These are phyloP conservation scores for Fusarium piperis DNA, from an alignment of 2,329 filamentous ascomycete species.

Conservation along the genomic window DNA sequence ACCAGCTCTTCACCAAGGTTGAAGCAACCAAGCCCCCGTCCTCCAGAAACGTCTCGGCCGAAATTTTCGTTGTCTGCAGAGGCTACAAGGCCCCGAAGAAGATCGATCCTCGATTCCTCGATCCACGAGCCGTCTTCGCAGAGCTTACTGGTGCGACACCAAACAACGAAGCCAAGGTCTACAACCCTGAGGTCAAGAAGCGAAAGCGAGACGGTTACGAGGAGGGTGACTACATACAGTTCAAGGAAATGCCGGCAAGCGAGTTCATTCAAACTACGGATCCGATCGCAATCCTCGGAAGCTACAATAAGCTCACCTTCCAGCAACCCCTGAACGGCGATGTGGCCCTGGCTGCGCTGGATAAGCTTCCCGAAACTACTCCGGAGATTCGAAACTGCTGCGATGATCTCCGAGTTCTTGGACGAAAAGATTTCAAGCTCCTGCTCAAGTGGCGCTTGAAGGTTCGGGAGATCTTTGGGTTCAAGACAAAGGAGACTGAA, in stretches of 20 bases:
- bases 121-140: constrained; percentile 89
- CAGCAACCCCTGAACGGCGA: constrained; percentile 82
- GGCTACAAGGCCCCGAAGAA: constrained; percentile 95
- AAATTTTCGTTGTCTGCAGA: constrained; percentile 97
- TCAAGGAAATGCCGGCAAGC: constrained; percentile 86
- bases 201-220: constrained; percentile 97
- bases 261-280: constrained; percentile 95
- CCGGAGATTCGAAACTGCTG: constrained; percentile 83
- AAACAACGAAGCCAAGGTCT: constrained; percentile 98
- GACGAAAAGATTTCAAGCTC: constrained; percentile 92
- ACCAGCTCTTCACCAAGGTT: constrained; percentile 93
- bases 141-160: constrained; percentile 86
- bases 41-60: constrained; percentile 93
- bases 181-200: constrained; percentile 97
- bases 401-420: constrained; percentile 86
- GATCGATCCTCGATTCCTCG: constrained; percentile 91
- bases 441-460: constrained; percentile 89
- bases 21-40: constrained; percentile 98
- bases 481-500: constrained; percentile 76
- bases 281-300: constrained; percentile 90
- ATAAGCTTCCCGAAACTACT: constrained; percentile 88
- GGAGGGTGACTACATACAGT: constrained; percentile 92
- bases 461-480: constrained; percentile 89
- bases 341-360: constrained; percentile 84
- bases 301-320: constrained; percentile 85